Conservation (phyloP, 1,139 yeast genomes). For the Blastobotrys capitulatus region DNA sequence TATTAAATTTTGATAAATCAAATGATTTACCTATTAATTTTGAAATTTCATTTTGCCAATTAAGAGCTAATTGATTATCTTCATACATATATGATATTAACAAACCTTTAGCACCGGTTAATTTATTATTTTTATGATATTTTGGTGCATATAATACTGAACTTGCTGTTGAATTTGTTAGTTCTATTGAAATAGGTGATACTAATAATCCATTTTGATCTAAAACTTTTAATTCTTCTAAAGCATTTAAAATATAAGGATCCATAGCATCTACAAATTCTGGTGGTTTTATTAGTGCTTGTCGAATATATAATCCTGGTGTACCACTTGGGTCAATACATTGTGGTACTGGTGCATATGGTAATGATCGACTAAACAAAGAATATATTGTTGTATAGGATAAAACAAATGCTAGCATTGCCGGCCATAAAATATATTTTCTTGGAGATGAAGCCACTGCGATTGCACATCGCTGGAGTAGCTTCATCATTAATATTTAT, state of each 20-base stretch:
- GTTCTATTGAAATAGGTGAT: constrained; percentile 11
- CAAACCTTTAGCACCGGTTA: constrained; percentile 16
- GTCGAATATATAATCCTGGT: constrained; percentile 29
- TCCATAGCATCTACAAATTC: constrained; percentile 21
- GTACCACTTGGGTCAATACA: constrained; percentile 2
- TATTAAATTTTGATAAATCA: not conserved
- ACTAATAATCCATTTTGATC: constrained; percentile 5
- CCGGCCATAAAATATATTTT: constrained; percentile 46
- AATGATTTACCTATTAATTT: not conserved
- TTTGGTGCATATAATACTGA: constrained; percentile 7
- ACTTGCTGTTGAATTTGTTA: constrained; percentile 8
- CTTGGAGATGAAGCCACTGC: constrained; percentile 38
- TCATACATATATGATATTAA: constrained; percentile 20
- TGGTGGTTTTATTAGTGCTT: constrained; percentile 33
- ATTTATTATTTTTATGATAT: not conserved
- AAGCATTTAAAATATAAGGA: constrained; percentile 13
- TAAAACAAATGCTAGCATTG: constrained; percentile 44
- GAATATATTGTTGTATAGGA: constrained; percentile 47
- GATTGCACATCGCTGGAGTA: constrained; percentile 25
- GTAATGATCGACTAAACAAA: constrained; percentile 22
- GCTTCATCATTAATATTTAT: constrained; percentile 2
- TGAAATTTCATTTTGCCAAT: constrained; percentile 10
- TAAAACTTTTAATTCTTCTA: constrained; percentile 9
- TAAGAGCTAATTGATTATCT: constrained; percentile 12
- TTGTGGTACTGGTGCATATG: constrained; percentile 12